Conservation (phyloP, 805 yeast genomes). For the Ogataea minuta region DNA sequence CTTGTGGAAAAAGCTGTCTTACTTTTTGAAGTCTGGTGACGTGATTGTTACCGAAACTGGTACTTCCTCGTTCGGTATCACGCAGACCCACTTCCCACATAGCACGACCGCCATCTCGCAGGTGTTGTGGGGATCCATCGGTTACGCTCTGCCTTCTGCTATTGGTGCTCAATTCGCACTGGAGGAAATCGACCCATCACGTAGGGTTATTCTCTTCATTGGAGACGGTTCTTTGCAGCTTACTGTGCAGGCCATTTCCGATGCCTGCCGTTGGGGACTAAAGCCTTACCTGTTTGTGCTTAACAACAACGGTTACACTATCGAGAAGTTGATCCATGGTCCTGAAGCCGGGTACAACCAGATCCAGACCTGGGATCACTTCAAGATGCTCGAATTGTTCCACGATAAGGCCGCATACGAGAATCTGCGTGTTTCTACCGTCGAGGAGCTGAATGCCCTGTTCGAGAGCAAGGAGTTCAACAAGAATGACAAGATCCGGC, state of each 20-base stretch:
- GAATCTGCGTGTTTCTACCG: slow-evolving; percentile 49
- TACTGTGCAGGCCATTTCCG: slow-evolving; percentile 71
- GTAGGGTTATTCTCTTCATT: slow-evolving; percentile 63
- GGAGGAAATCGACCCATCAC: slow-evolving; percentile 56
- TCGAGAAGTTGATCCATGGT: slow-evolving; percentile 74
- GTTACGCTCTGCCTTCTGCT: slow-evolving; percentile 66
- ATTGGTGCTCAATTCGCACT: slow-evolving; percentile 70
- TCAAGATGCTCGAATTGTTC: slow-evolving; percentile 55
- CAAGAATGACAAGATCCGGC: slow-evolving; percentile 56
- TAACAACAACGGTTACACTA: slow-evolving; percentile 74
- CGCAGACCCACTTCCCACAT: slow-evolving; percentile 62
- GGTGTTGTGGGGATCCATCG: slow-evolving; percentile 76
- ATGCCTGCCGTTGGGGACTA: slow-evolving; percentile 63
- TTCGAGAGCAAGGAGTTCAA: slow-evolving; percentile 48
- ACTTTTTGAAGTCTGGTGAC: slow-evolving; percentile 66
- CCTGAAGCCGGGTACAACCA: slow-evolving; percentile 61
- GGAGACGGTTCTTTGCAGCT: slow-evolving; percentile 79
- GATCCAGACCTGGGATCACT: slow-evolving; percentile 69
- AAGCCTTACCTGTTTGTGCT: slow-evolving; percentile 67
- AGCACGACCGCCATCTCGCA: slow-evolving; percentile 66
- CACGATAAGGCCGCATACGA: slow-evolving; percentile 55
- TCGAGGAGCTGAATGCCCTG: slow-evolving; percentile 57
- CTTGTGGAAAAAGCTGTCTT: slow-evolving; percentile 64
- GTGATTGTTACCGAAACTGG: slow-evolving; percentile 70
- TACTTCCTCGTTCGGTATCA: slow-evolving; percentile 71